Percentiles rank a stretch among this genome's conserved stretches.
Evolutionary conservation across 345 rosid species (phyloP).

Genomic region (Lepidium didymum): DNA sequence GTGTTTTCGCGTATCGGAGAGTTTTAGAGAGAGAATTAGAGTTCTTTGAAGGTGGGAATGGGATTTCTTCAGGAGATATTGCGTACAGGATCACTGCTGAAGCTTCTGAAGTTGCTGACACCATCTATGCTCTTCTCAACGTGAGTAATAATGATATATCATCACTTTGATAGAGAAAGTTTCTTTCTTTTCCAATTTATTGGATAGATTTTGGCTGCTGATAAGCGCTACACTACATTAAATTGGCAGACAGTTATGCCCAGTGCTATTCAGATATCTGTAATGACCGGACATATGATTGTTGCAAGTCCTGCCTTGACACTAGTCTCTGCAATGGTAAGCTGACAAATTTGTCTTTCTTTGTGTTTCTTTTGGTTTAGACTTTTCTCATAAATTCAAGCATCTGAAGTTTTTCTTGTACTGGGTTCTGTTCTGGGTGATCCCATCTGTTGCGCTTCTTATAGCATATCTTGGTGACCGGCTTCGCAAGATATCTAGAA

Average conservation of each 20-base stretch:
- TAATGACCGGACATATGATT: constrained; percentile 78
- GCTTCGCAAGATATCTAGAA: constrained; percentile 68
- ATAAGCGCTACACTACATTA: background rate
- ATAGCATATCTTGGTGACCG: constrained; percentile 69
- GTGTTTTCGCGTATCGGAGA: constrained; percentile 54
- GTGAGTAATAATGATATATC: constrained; percentile 35
- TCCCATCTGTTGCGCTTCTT: constrained; percentile 66
- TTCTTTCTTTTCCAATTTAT: background rate
- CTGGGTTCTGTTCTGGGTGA: constrained; percentile 36
- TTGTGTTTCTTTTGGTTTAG: background rate
- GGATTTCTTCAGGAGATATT: constrained; percentile 65
- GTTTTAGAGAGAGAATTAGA: constrained; percentile 65
- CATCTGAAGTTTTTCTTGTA: background rate
- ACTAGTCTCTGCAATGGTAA: constrained; percentile 70
- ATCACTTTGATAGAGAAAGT: background rate
- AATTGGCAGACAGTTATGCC: constrained; percentile 71
- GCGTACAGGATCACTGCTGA: constrained; percentile 77
- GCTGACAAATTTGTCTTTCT: constrained; percentile 9
- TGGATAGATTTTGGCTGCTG: background rate
- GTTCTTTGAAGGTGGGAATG: constrained; percentile 71
- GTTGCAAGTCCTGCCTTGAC: constrained; percentile 72
- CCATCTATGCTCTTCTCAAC: constrained; percentile 70
- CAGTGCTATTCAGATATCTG: constrained; percentile 62
- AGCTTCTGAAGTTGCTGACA: constrained; percentile 72
- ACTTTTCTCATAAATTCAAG: background rate